Conservation (phyloP, 2,329 filamentous ascomycete genomes). For the Lasiodiplodia theobromae region DNA sequence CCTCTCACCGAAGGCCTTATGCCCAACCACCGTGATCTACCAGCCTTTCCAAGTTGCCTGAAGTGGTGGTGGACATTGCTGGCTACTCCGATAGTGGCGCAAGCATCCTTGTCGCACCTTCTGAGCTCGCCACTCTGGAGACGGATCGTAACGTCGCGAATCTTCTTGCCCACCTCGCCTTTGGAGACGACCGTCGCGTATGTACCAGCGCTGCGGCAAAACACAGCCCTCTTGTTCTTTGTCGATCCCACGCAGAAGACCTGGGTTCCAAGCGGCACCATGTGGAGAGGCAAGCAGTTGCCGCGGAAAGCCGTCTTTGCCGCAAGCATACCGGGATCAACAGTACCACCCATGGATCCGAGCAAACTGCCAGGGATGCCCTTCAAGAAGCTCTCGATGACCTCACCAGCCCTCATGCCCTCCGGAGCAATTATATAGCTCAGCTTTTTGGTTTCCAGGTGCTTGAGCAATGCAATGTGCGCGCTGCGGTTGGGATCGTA, state of each 20-base stretch:
- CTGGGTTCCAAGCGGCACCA: conserved; percentile 93
- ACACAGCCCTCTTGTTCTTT: conserved; percentile 77
- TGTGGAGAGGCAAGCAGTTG: conserved; percentile 93
- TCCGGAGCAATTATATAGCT: conserved; percentile 96
- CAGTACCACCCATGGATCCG: conserved; percentile 87
- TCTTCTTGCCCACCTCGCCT: conserved; percentile 68
- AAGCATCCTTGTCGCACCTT: conserved; percentile 88
- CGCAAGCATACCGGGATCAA: conserved; percentile 95
- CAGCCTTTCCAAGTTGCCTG: conserved; percentile 91
- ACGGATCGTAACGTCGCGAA: conserved; percentile 81
- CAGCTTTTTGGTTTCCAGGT: conserved; percentile 74
- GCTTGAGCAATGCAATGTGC: conserved; percentile 87
- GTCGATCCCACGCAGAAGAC: conserved; percentile 87
- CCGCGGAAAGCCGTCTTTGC: conserved; percentile 93
- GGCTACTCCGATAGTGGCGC: conserved; percentile 90
- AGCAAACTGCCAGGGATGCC: conserved; percentile 89
- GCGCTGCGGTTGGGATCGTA: conserved; percentile 93
- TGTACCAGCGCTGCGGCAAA: conserved; percentile 94
- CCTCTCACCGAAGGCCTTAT: conserved; percentile 95
- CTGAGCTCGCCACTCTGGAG: conserved; percentile 93
- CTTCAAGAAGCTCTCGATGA: conserved; percentile 87
- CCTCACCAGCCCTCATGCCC: conserved; percentile 88
- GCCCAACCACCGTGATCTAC: conserved; percentile 90
- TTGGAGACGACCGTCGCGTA: conserved; percentile 89
- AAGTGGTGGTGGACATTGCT: conserved; percentile 95